phyloP scores from a whole-genome alignment of 129 eudicot genomes.

The Tanacetum coccineum region DNA sequence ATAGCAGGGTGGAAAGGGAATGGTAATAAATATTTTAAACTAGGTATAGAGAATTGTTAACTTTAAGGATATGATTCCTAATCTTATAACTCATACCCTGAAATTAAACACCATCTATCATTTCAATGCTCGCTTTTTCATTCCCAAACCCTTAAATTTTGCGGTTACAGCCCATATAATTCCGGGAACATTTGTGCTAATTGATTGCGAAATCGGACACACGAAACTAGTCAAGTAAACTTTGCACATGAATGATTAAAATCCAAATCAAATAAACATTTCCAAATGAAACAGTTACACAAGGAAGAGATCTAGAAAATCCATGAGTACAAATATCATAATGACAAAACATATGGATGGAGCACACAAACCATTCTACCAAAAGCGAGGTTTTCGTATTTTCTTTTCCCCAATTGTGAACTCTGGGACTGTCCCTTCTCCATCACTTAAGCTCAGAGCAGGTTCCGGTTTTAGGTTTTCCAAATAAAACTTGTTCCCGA shows the following conservation, averaged over 20 bases:
- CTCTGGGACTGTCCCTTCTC: conserved; percentile 22
- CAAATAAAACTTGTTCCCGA: conserved; percentile 3
- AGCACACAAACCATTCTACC: conserved; percentile 28
- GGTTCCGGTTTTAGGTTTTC: conserved; percentile 12
- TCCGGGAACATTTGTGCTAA: conserved; percentile 4
- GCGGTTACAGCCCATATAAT: not conserved
- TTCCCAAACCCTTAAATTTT: not conserved
- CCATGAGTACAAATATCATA: conserved; percentile 5
- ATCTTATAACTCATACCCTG: too few relatives aligned
- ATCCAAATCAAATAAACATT: conserved; percentile 14
- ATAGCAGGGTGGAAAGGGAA: too few relatives aligned
- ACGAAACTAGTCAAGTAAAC: not conserved
- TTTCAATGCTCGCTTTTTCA: too few relatives aligned
- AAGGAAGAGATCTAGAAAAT: not conserved
- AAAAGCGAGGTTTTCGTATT: conserved; percentile 16
- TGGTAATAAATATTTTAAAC: too few relatives aligned
- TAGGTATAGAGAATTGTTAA: too few relatives aligned
- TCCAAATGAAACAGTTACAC: conserved; percentile 3
- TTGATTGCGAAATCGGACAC: not conserved
- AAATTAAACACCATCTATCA: too few relatives aligned
- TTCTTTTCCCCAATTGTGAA: conserved; percentile 20
- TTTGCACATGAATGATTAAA: not conserved
- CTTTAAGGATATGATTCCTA: too few relatives aligned
- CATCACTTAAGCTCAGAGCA: conserved; percentile 20
- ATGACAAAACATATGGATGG: conserved; percentile 9